Evolutionary conservation across 2,329 filamentous ascomycete species (phyloP), one percentile per base, ranked within the genome.

Genomic region (Tolypocladium tropicale): DNA sequence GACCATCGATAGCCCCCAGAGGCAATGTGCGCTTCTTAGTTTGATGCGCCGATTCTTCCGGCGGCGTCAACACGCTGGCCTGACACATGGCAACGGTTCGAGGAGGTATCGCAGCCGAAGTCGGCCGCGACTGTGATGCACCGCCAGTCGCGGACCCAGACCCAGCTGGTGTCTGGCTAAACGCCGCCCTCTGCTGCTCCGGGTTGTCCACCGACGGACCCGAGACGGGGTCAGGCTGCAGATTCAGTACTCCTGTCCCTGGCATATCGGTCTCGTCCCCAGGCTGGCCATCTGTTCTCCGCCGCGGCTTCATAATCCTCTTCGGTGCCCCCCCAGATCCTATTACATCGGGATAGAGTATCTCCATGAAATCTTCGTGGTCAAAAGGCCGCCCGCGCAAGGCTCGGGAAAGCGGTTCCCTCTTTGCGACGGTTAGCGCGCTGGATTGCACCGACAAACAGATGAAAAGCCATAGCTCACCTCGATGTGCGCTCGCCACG

Each of bases 271-370:
- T 63, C n/a, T 78, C 76, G 49, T 78, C 76, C 41, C 70, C 69
- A 2, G 70, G 68, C 43, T 76, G 68, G 10, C 70, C 73, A 37
- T 82, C 79, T 23, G 73, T 70, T 32, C 76, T 75, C 59, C 79
- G 70, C 57, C 78, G 71, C 11, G 78, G 76, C 64, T 79, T 81
- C 69, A 81, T 82, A 60, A 83, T 74, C 33, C 81, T 76, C 65
- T 83, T 83, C 0, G 81, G 80, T 1, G 80, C 80, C 54, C 81
- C 81, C 25, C 80, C 79, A 1, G 81, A 82, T 12, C 81, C 81
- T 48, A 83, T 73, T 10, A 84, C 80, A 56, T 84, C 81, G 33
- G 80, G 79, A 57, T 83, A 84, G 11, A 84, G 69, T 25, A 83
- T 74, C 64, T 83, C 80, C 77, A 83, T 81, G 65, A 74, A 83